A percentile compares a stretch with the other conserved stretches of the same genome.
Evolutionary conservation across 345 rosid species (phyloP).

Genomic region (Dovyalis caffra): DNA sequence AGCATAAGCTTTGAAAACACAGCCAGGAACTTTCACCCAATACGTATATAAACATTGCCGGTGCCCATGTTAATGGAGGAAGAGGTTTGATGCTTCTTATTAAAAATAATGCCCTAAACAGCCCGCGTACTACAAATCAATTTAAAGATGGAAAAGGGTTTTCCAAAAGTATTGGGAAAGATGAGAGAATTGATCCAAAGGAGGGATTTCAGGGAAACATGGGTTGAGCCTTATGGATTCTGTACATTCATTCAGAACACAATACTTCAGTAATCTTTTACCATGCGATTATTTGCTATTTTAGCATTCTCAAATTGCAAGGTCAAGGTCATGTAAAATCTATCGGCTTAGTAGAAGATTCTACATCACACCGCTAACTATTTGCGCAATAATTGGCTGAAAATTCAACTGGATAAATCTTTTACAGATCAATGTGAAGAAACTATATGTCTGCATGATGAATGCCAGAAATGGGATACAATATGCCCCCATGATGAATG

Average conservation of each 20-base stretch:
- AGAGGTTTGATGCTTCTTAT: neutral
- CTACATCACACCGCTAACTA: neutral
- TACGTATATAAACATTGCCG: too few relatives aligned
- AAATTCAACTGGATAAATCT: neutral
- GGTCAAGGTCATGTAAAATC: neutral
- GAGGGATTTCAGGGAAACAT: neutral
- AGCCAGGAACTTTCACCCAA: too few relatives aligned
- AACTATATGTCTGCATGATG: neutral
- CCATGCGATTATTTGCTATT: neutral
- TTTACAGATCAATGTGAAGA: neutral
- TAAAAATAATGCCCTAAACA: neutral
- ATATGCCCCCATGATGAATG: conserved; percentile 1
- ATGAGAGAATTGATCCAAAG: neutral
- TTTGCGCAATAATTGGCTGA: neutral
- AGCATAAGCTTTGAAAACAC: too few relatives aligned
- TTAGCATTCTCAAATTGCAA: neutral
- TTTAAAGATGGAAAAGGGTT: neutral
- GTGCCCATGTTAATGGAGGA: neutral
- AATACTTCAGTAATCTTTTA: neutral
- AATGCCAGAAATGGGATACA: conserved; percentile 4
- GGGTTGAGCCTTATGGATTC: neutral
- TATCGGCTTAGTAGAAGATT: neutral
- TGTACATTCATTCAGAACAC: neutral
- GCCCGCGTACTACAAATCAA: neutral
- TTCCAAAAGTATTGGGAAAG: neutral